Conservation (phyloP, 257 asterid genomes). For the Nemophila menziesii region DNA sequence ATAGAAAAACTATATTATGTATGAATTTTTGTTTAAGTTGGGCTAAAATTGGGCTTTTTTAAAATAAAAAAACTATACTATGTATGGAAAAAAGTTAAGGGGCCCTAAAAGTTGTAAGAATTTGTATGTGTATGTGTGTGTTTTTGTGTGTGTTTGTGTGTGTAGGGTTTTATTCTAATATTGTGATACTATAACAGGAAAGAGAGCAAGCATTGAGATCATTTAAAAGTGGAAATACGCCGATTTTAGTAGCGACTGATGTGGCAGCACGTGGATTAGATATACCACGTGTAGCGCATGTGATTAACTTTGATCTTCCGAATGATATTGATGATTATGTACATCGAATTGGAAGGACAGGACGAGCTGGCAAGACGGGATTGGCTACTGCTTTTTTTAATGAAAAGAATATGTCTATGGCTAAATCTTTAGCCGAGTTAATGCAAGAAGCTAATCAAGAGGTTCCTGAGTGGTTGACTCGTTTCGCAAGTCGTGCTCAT, state of each 20-base stretch:
- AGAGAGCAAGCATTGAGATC: slow-evolving; percentile 14
- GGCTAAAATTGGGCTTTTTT: too few relatives aligned
- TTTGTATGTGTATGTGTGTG: too few relatives aligned
- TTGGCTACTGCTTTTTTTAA: slow-evolving; percentile 14
- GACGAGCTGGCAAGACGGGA: slow-evolving; percentile 17
- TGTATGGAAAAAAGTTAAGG: too few relatives aligned
- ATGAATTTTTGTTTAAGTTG: too few relatives aligned
- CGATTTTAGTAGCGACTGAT: slow-evolving; percentile 12
- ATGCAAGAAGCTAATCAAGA: slow-evolving; percentile 17
- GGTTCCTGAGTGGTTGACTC: slow-evolving; percentile 12
- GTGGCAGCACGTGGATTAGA: slow-evolving; percentile 18
- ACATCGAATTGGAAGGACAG: slow-evolving; percentile 14
- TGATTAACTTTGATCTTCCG: slow-evolving; percentile 16
- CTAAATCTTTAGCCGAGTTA: slow-evolving; percentile 9
- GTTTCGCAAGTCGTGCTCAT: slow-evolving; percentile 5
- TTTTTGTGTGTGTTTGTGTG: too few relatives aligned
- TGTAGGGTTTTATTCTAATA: too few relatives aligned
- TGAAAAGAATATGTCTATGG: slow-evolving; percentile 6
- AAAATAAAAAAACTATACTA: too few relatives aligned
- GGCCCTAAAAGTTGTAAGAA: too few relatives aligned
- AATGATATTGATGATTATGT: slow-evolving; percentile 16
- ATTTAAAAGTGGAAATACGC: slow-evolving; percentile 12
- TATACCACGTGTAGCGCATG: slow-evolving; percentile 14
- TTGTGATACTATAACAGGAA: slow-evolving; percentile 4
- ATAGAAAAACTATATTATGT: too few relatives aligned